Base-by-base conservation (phyloP, 768 basidiomycete genomes). In the Tylopilus plumbeoviolaceoides region DNA sequence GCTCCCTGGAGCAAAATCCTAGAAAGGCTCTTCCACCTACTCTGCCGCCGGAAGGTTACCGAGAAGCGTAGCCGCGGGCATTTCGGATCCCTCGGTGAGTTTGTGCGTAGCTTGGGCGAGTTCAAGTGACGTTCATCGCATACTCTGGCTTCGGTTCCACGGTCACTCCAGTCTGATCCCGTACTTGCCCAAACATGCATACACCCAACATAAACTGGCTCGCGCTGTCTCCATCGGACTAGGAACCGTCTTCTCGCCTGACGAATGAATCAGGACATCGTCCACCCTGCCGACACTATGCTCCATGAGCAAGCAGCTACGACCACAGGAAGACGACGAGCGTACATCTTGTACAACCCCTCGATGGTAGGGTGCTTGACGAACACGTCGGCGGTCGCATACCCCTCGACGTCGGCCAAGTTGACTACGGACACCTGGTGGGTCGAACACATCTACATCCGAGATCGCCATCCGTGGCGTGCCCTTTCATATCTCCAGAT, bases 1-100 rank as follows among this genome's bases (percentile, higher is more conserved):
- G 73, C 76, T 20, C 79, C 78, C 18, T 84, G 73, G 3, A 90
- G 80, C 25, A 88, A 70, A 14, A 89, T 85, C 47, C 81, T 71
- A n/a, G n/a, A n/a, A n/a, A n/a, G n/a, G n/a, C n/a, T n/a, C n/a
- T n/a, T n/a, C n/a, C n/a, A n/a, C n/a, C n/a, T n/a, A n/a, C n/a
- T n/a, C n/a, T n/a, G n/a, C n/a, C n/a, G n/a, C n/a, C n/a, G n/a
- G n/a, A n/a, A n/a, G n/a, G n/a, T n/a, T n/a, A n/a, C n/a, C n/a
- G n/a, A n/a, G n/a, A n/a, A n/a, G n/a, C n/a, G n/a, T n/a, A n/a
- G n/a, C n/a, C n/a, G n/a, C n/a, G n/a, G n/a, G n/a, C n/a, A n/a
- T n/a, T n/a, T n/a, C n/a, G n/a, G n/a, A n/a, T n/a, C n/a, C n/a
- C n/a, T n/a, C n/a, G n/a, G n/a, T n/a, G n/a, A n/a, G n/a, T n/a